phyloP scores from a whole-genome alignment of 2,329 filamentous ascomycete species.

The Cercospora janseana region DNA sequence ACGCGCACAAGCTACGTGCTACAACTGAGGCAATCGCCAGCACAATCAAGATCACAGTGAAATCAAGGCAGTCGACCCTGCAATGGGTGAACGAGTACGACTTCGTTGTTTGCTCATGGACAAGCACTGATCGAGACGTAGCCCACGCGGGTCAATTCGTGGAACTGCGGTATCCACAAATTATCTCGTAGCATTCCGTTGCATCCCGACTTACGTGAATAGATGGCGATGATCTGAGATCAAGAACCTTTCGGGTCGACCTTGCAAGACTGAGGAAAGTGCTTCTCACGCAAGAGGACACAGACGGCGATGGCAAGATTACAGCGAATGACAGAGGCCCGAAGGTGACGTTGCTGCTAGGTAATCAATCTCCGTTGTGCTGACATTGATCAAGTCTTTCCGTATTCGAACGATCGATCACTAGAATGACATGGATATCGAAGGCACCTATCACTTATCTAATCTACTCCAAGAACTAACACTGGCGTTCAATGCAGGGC shows the following conservation, averaged over 20 bases:
- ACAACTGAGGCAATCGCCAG: no score
- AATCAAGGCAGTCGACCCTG: no score
- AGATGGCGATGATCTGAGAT: neutral
- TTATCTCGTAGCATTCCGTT: neutral
- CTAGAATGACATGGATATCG: neutral
- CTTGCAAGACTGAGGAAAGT: neutral
- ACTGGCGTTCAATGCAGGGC: no score
- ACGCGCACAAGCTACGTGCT: no score
- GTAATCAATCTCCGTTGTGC: neutral
- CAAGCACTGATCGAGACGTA: neutral
- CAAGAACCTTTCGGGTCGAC: neutral
- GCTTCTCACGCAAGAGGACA: neutral
- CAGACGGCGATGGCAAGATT: neutral
- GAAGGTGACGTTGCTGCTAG: neutral
- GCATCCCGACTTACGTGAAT: neutral
- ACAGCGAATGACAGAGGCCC: neutral
- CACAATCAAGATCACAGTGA: no score
- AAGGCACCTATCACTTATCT: no score
- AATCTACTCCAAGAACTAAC: no score
- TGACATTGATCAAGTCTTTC: neutral
- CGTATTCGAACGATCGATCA: neutral
- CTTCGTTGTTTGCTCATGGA: neutral
- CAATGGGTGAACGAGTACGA: neutral
- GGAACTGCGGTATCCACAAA: neutral
- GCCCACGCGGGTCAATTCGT: neutral